Evolutionary conservation across 768 basidiomycete species (phyloP).

Genomic region (Crepidotus variabilis): DNA sequence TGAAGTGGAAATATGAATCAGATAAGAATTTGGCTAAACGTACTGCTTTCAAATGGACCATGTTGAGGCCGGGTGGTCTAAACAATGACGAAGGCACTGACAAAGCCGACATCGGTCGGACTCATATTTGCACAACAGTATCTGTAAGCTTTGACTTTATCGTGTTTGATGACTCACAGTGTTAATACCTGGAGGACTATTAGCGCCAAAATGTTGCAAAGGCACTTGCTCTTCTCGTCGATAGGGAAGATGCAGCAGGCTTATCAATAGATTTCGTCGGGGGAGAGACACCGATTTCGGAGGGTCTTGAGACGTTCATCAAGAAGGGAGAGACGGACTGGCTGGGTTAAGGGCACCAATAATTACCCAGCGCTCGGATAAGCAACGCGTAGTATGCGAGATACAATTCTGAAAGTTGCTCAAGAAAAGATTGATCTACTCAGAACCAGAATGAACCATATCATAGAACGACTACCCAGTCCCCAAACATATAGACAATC

Average conservation of each 20-base stretch:
- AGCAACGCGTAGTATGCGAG: no score
- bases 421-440: no score
- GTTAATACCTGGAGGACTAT: neutral
- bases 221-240: constrained; percentile 41
- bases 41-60: constrained; percentile 59
- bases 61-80: constrained; percentile 64
- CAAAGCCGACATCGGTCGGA: constrained; percentile 48
- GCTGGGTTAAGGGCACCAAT: constrained; percentile 15
- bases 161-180: neutral
- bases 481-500: neutral
- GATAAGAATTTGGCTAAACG: constrained; percentile 46
- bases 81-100: constrained; percentile 47
- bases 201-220: constrained; percentile 60
- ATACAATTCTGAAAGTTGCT: no score
- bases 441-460: neutral
- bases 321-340: constrained; percentile 46
- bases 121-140: constrained; percentile 43
- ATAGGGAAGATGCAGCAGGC: constrained; percentile 50
- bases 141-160: constrained; percentile 34
- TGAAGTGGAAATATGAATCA: constrained; percentile 48
- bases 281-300: constrained; percentile 42
- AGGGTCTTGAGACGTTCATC: constrained; percentile 47
- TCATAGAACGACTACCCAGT: neutral
- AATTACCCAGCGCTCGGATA: no score
- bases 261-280: constrained; percentile 59